Base-by-base conservation (phyloP, 176 grass and related monocot genomes). In the Paspalum notatum region DNA sequence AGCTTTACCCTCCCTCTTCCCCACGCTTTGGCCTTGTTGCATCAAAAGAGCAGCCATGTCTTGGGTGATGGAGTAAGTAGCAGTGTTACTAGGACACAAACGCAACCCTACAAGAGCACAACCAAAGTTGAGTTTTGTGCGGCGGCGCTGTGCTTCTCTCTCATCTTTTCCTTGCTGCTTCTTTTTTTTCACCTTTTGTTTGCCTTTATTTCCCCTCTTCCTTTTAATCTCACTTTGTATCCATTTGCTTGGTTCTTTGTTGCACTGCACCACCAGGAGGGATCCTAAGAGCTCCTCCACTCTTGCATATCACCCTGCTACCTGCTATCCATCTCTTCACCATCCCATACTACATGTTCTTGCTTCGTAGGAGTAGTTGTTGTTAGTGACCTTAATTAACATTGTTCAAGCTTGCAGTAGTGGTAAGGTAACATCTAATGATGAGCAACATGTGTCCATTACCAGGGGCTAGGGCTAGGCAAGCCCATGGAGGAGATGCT, bases 401-500 rank as follows among this genome's bases (percentile, higher is more conserved):
- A 47, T 76, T 66, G 62, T 77, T 76, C 18, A 66, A 26, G 62
- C 2, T 76, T 80, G 26, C 60, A 71, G 46, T 55, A 71, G 46
- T 18, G 9, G 48, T 64, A 62, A 27, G 9, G 48, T 64, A 62
- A 27, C 61, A 73, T 68, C 78, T 88, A 75, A 62, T 68, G 44
- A 45, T 61, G 62, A 26, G 47, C 70, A 77, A 84, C 38, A 78
- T 87, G 87, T 86, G 80, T 83, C 27, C 55, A 39, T 83, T 79
- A 44, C 53, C 84, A 93, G 89, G 91, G 85, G 26, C 56, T 91
- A 84, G 94, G 91, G 89, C 86, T 93, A 53, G 82, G 89, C 71
- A 93, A 90, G 75, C 91, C 91, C 55, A 97, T 93, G 94, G 94
- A 93, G 87, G 91, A 91, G 81, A 91, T 90, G 89, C 54, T 83